Evolutionary conservation across 495 filamentous ascomycete species (phyloP), one percentile per base, ranked within the genome.

Genomic region (Hypoxylon crocopeplum): DNA sequence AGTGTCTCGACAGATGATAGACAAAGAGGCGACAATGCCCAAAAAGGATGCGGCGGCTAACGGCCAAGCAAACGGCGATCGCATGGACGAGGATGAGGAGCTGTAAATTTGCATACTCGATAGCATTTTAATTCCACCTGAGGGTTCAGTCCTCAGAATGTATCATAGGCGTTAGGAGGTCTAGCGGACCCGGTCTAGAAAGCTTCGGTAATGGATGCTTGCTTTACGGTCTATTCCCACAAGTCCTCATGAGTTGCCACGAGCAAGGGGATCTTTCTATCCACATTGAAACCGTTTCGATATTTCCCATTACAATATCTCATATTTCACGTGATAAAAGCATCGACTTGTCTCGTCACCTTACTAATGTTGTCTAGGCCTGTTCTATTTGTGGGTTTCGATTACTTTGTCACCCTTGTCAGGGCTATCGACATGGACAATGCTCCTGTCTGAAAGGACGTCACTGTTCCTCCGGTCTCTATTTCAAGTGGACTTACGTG

Each of bases 1-100:
- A 5, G 92, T 97, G 3, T 93, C 92, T 45, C 82, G 93, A 61
- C 92, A 97, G 74, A 97, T 98, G 94, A 97, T 98, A 62, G 95
- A 98, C 77, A 98, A 98, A 77, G 95, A 98, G 70, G 94, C 94
- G 10, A 91, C 79, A 12, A 80, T 81, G 68, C 78, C 81, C 3
- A 79, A 77, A 67, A 84, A 83, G 71, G 80, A 84, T 17, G 62
- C 63, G 6, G 64, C 48, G 21, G 66, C 71, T 27, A 87, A 86
- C 53, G 83, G 81, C 16, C 71, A 76, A 29, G 56, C 81, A 24
- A 84, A 85, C 45, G 87, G 81, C 13, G 79, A 77, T 36, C 59
- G 76, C 39, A 81, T 83, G 75, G 82, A 85, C 39, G 78, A 80
- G 30, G 79, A 82, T 53, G 78, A 79, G 13, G 76, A 79, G 62